Evolutionary conservation across 139 green algal species (phyloP).

Genomic region (Chlamydomonas asymmetrica): DNA sequence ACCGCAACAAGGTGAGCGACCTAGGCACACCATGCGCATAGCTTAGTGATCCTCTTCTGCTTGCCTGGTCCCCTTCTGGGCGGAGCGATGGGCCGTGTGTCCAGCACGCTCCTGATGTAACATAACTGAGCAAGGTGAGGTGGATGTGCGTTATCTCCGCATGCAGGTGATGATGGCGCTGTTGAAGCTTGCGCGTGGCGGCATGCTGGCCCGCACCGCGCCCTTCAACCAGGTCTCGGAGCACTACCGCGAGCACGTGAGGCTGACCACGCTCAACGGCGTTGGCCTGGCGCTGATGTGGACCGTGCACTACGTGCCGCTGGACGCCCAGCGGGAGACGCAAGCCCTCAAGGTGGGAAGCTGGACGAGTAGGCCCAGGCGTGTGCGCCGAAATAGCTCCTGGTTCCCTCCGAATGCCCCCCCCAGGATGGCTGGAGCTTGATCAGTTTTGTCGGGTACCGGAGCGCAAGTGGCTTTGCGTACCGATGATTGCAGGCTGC

Average conservation of each 20-base stretch:
- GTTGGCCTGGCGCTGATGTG: slow-evolving; percentile 10
- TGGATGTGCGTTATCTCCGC: not conserved
- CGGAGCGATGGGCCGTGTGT: not conserved
- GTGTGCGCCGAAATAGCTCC: too few relatives aligned
- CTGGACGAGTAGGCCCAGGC: too few relatives aligned
- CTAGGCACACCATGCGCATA: not conserved
- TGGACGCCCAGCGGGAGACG: not conserved
- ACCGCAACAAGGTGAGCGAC: not conserved
- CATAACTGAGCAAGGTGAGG: not conserved
- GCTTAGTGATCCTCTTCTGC: not conserved
- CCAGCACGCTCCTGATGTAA: not conserved
- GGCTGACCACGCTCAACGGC: not conserved
- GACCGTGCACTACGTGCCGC: not conserved
- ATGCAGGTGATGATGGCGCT: not conserved
- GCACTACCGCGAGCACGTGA: not conserved
- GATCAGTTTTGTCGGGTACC: not conserved
- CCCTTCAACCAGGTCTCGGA: not conserved
- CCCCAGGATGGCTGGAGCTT: too few relatives aligned
- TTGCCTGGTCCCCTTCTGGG: not conserved
- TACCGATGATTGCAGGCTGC: not conserved
- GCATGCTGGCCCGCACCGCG: not conserved
- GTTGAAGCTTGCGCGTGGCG: not conserved
- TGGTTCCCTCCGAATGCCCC: too few relatives aligned
- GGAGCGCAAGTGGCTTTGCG: not conserved
- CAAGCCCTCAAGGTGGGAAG: slow-evolving; percentile 15